These are phyloP conservation scores for Sporopachydermia quercuum DNA, from an alignment of 805 yeast species.

Conservation along the genomic window DNA sequence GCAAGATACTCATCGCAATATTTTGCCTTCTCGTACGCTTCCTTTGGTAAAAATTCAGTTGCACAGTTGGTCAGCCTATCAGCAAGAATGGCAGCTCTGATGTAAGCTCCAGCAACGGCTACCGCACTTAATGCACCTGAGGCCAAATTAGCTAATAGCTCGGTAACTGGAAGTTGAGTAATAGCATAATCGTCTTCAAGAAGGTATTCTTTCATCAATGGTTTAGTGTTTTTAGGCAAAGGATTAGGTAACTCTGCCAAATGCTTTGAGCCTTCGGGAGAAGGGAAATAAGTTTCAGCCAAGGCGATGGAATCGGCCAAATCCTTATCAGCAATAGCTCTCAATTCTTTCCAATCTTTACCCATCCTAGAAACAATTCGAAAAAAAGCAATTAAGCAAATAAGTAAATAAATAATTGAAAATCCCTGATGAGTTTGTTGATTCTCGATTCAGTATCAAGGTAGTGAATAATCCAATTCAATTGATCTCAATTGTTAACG, in stretches of 20 bases:
- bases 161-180: constrained; percentile 15
- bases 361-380: too few relatives aligned
- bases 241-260: constrained; percentile 5
- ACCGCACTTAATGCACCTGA: constrained; percentile 27
- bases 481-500: too few relatives aligned
- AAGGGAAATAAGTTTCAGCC: constrained; percentile 9
- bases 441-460: too few relatives aligned
- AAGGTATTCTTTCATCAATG: constrained; percentile 8
- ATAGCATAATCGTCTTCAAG: constrained; percentile 7
- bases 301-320: constrained; percentile 9
- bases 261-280: constrained; percentile 9
- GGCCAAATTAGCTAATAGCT: constrained; percentile 25
- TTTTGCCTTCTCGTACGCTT: constrained; percentile 24
- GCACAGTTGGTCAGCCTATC: constrained; percentile 44
- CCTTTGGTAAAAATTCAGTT: constrained; percentile 17
- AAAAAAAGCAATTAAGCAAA: too few relatives aligned
- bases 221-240: constrained; percentile 10
- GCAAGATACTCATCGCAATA: constrained; percentile 35
- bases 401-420: too few relatives aligned
- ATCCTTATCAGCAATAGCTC: constrained; percentile 20
- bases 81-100: constrained; percentile 39
- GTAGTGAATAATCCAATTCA: too few relatives aligned
- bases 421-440: too few relatives aligned
- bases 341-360: not conserved
- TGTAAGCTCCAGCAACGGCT: constrained; percentile 35